A percentile compares a stretch with the other conserved stretches of the same genome.
Evolutionary conservation across 805 yeast species (phyloP).

Genomic region (Candida xiaguanensis): DNA sequence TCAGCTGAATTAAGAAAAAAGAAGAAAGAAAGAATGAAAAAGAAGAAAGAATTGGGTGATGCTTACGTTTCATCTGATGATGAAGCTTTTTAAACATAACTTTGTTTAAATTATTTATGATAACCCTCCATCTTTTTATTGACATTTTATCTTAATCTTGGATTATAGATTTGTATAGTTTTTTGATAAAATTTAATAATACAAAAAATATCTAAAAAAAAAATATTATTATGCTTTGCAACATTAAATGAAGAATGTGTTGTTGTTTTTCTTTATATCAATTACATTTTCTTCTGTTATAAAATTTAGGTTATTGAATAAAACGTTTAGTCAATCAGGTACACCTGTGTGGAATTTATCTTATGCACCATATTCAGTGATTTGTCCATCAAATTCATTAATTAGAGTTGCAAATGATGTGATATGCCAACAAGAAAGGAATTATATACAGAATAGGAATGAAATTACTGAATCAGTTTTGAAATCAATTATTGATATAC

Average conservation of each 20-base stretch:
- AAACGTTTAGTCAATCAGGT: constrained; percentile 1
- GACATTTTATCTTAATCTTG: neutral
- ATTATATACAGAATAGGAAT: constrained; percentile 27
- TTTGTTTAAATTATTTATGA: neutral
- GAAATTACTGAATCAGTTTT: constrained; percentile 21
- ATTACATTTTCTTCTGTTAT: neutral
- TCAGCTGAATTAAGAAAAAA: constrained; percentile 99
- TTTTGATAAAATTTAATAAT: constrained; percentile 7
- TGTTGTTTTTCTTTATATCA: neutral
- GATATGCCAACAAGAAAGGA: constrained; percentile 19
- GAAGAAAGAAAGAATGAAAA: constrained; percentile 99
- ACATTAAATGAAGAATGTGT: neutral
- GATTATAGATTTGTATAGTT: constrained; percentile 8
- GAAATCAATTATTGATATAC: constrained; percentile 26
- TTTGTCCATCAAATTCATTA: constrained; percentile 20
- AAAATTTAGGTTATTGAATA: constrained; percentile 3
- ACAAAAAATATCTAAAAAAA: constrained; percentile 7
- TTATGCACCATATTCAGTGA: constrained; percentile 24
- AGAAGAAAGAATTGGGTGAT: constrained; percentile 99
- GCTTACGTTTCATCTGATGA: constrained; percentile 94
- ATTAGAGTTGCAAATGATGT: constrained; percentile 19
- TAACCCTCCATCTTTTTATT: neutral
- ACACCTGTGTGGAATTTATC: constrained; percentile 13
- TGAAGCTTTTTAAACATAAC: constrained; percentile 37
- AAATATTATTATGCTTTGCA: neutral